Percentiles rank a stretch among this genome's conserved stretches.
Conservation (phyloP, 306 rosid species). For the Sindora glabra region DNA sequence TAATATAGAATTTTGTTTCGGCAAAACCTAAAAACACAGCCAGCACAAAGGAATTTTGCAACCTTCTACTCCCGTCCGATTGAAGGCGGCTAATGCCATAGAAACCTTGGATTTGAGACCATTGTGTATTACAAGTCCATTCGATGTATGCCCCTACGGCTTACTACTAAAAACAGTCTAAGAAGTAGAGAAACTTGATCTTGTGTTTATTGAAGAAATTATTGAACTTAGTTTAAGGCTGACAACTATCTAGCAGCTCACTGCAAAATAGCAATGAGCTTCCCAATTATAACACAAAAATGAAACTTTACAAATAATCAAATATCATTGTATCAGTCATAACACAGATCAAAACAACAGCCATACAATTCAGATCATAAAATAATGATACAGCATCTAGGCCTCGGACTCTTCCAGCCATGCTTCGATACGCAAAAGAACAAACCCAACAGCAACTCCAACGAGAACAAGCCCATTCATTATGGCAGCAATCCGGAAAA, state of each 20-base stretch:
- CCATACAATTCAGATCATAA: not conserved
- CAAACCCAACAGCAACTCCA: conserved; percentile 50
- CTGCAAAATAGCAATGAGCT: not conserved
- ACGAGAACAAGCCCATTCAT: conserved; percentile 61
- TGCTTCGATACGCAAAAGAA: conserved; percentile 30
- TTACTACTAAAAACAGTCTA: no score
- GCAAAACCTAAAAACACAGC: no score
- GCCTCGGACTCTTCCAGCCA: conserved; percentile 49
- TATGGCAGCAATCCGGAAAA: conserved; percentile 67
- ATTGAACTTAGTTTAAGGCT: not conserved
- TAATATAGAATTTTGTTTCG: no score
- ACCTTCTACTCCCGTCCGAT: no score
- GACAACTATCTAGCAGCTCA: not conserved
- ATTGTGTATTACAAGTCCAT: no score
- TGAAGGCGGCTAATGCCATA: no score
- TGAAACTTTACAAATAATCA: not conserved
- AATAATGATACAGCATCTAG: not conserved
- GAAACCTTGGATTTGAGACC: no score
- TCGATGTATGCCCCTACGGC: no score
- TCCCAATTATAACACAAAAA: not conserved
- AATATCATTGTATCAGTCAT: not conserved
- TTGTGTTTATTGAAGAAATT: no score
- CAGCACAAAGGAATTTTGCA: no score
- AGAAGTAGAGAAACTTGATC: no score
- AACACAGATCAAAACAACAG: not conserved